These are phyloP conservation scores for Botrytis fragariae DNA, from an alignment of 2,329 filamentous ascomycete species.

Conservation along the genomic window DNA sequence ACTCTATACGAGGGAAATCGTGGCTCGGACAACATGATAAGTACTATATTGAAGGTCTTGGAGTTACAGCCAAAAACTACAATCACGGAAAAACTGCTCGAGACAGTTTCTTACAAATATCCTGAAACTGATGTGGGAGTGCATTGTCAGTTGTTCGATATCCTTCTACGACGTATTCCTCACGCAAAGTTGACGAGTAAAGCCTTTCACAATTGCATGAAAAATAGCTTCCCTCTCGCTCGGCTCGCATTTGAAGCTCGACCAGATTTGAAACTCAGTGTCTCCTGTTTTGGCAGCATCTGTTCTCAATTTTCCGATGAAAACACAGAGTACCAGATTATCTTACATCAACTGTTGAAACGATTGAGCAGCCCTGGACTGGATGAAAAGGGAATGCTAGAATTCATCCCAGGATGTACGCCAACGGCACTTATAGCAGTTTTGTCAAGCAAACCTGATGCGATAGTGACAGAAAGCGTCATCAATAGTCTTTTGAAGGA, in stretches of 20 bases:
- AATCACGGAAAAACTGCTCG: not conserved
- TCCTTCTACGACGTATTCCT: not conserved
- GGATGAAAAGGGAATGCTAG: not conserved
- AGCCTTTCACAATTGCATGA: rapidly evolving
- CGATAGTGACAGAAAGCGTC: not conserved
- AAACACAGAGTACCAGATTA: rapidly evolving
- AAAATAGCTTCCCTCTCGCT: rapidly evolving
- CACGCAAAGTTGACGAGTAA: not conserved
- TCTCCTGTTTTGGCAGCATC: not conserved
- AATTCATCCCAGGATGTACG: rapidly evolving
- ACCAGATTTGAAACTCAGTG: not conserved
- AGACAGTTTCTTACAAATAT: rapidly evolving
- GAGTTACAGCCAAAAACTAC: not conserved
- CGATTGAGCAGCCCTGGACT: not conserved
- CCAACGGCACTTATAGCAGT: not conserved
- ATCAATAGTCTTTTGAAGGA: not conserved
- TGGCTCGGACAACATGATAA: not conserved
- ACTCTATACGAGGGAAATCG: rapidly evolving
- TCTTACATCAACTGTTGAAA: not conserved
- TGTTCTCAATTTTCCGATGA: not conserved
- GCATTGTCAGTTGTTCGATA: not conserved
- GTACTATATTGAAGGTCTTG: not conserved
- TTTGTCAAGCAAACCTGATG: not conserved
- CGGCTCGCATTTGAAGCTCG: not conserved
- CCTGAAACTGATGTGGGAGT: rapidly evolving